Evolutionary conservation across 1,284 basidiomycete genomes (phyloP).

Genomic region (Cystobasidium pallidum): DNA sequence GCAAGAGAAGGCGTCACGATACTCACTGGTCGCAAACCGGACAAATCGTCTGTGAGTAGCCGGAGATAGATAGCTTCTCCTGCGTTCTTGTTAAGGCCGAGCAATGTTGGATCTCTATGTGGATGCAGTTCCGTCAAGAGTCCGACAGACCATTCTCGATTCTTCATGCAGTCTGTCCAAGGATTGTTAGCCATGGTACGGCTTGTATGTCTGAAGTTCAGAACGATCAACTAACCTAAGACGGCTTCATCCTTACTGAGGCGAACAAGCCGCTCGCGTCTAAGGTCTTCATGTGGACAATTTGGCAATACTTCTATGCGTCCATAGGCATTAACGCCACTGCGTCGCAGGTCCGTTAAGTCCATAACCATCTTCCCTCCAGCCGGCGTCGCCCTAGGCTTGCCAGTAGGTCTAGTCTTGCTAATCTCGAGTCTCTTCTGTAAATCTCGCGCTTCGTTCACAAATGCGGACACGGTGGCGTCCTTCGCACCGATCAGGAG

Average conservation of each 20-base stretch:
- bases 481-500: slow-evolving; percentile 47
- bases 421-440: slow-evolving; percentile 44
- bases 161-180: slow-evolving; percentile 44
- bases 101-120: slow-evolving; percentile 69
- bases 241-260: slow-evolving; percentile 48
- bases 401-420: slow-evolving; percentile 36
- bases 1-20: too few species aligned
- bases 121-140: slow-evolving; percentile 73
- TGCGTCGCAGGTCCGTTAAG: slow-evolving; percentile 29
- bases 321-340: slow-evolving; percentile 46
- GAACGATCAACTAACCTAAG: slow-evolving; percentile 32
- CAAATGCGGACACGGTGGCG: slow-evolving; percentile 38
- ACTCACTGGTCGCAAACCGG: slow-evolving; percentile 27
- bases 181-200: neutral
- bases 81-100: slow-evolving; percentile 70
- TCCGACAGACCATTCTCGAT: slow-evolving; percentile 59
- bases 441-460: slow-evolving; percentile 23
- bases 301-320: slow-evolving; percentile 46
- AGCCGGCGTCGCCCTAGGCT: neutral
- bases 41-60: slow-evolving; percentile 49
- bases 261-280: slow-evolving; percentile 46
- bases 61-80: slow-evolving; percentile 58
- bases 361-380: slow-evolving; percentile 37
- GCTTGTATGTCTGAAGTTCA: slow-evolving; percentile 4
- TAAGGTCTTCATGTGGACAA: slow-evolving; percentile 40